Percentiles rank a stretch among this genome's conserved stretches.
Conservation (phyloP, 225 moss, liverwort and hornwort species). For the Polytrichum formosum region DNA sequence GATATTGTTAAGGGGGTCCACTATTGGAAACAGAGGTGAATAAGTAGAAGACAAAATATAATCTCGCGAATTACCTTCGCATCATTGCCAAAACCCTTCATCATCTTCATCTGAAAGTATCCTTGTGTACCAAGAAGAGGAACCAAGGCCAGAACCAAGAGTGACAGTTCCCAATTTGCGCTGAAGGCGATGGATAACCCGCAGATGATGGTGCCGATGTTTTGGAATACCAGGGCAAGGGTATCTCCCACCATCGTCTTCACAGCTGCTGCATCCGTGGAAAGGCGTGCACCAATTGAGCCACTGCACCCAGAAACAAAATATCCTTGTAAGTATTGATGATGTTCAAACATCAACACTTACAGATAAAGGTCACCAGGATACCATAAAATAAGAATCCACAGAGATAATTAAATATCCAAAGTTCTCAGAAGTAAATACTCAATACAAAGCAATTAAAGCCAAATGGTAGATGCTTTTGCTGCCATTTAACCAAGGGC, state of each 20-base stretch:
- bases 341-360: neutral
- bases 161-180: constrained; percentile 78
- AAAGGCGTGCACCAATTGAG: constrained; percentile 77
- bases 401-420: neutral
- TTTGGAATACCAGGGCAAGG: constrained; percentile 61
- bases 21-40: too few relatives aligned
- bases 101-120: constrained; percentile 66
- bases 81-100: constrained; percentile 69
- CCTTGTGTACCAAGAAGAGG: constrained; percentile 76
- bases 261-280: constrained; percentile 82
- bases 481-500: too few relatives aligned
- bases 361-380: neutral
- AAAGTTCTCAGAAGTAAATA: neutral
- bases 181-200: constrained; percentile 73
- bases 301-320: constrained; percentile 52
- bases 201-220: constrained; percentile 53
- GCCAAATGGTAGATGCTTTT: too few relatives aligned
- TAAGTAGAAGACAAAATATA: too few relatives aligned
- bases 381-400: neutral
- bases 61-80: constrained; percentile 57
- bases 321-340: too few relatives aligned
- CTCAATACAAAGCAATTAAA: neutral
- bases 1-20: too few relatives aligned
- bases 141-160: constrained; percentile 69
- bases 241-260: constrained; percentile 82